Evolutionary conservation across 352 stramenopile genomes (phyloP), one percentile per base, ranked within the genome.

Genomic region (Phytopythium sindhum): DNA sequence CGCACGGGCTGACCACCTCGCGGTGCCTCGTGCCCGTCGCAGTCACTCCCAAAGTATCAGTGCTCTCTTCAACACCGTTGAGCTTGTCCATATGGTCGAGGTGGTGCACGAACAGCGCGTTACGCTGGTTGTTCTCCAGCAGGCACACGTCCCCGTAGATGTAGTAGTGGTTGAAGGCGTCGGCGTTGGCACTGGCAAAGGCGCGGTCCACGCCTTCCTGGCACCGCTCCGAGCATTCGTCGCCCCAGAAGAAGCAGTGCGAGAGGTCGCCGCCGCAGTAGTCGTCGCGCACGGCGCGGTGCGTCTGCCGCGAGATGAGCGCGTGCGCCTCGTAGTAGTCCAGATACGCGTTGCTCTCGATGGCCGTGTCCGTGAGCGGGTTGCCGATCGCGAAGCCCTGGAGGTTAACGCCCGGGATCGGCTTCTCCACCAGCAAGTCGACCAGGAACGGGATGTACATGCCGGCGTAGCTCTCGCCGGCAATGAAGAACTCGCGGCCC

Each of bases 361-460:
- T 86, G 56, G 79, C 68, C 61, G 79, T 81, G 65, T 91, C 81
- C 26, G 83, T 91, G 23, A 90, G 74, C 6, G 81, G 80, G 67
- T 93, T 93, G 19, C 84, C 84, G 62, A 93, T 89, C 9, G 81
- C 80, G 57, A 93, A 80, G 21, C 84, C 84, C 54, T 83, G 71
- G n/a, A 91, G 64, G 33, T 79, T 77, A 33, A 89, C 73, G 17
- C 65, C 72, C 4, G 70, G 54, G 12, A 88, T 45, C 14, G 80
- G 80, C 42, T 77, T 66, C 28, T 79, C 67, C 21, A 95, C 65
- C 21, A 97, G 69, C 61, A 72, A 61, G 54, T 90, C 65, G 15
- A 90, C 86, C 11, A 96, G 63, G 65, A 77, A 93, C 33, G 89
- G 89, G 45, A 97, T 84, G 74, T 97, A 96, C 11, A 60, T 88